phyloP scores from a whole-genome alignment of 345 rosid genomes.

The Lepidium sativum region DNA sequence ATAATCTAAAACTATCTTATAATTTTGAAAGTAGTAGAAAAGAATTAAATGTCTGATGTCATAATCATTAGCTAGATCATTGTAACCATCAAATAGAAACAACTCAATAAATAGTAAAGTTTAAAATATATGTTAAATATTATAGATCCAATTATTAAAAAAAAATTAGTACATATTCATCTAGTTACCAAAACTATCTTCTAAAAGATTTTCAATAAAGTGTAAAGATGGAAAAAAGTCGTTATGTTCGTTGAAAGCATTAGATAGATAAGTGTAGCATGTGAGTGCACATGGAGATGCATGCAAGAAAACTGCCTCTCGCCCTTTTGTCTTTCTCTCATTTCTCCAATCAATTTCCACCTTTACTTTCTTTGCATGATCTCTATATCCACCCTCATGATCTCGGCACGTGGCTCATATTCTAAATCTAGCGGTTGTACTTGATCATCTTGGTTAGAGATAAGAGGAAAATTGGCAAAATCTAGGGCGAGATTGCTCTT shows the following conservation, averaged over 20 bases:
- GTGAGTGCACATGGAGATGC: slow-evolving; percentile 28
- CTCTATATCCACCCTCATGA: not conserved
- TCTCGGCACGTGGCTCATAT: slow-evolving; percentile 7
- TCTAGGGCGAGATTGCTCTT: slow-evolving; percentile 12
- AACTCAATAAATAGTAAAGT: too few relatives aligned
- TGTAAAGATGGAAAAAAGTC: not conserved
- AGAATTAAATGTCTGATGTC: too few relatives aligned
- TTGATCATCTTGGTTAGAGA: not conserved
- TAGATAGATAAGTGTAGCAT: slow-evolving; percentile 10
- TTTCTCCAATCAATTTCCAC: slow-evolving; percentile 6
- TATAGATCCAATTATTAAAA: too few relatives aligned
- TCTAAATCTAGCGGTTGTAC: slow-evolving; percentile 17
- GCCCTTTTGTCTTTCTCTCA: slow-evolving; percentile 11
- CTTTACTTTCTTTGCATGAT: slow-evolving; percentile 10
- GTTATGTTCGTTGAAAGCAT: slow-evolving; percentile 21
- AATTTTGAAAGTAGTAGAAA: too few relatives aligned
- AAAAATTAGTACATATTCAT: too few relatives aligned
- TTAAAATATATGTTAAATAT: too few relatives aligned
- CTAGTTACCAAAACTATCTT: too few relatives aligned
- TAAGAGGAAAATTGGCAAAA: slow-evolving; percentile 20
- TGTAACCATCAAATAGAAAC: too few relatives aligned
- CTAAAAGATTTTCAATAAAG: too few relatives aligned
- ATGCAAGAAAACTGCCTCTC: slow-evolving; percentile 19
- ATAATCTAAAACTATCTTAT: too few relatives aligned
- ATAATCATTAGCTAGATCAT: too few relatives aligned